These are phyloP conservation scores for Fusarium metavorans DNA, from an alignment of 2,329 filamentous ascomycete species.

Conservation along the genomic window DNA sequence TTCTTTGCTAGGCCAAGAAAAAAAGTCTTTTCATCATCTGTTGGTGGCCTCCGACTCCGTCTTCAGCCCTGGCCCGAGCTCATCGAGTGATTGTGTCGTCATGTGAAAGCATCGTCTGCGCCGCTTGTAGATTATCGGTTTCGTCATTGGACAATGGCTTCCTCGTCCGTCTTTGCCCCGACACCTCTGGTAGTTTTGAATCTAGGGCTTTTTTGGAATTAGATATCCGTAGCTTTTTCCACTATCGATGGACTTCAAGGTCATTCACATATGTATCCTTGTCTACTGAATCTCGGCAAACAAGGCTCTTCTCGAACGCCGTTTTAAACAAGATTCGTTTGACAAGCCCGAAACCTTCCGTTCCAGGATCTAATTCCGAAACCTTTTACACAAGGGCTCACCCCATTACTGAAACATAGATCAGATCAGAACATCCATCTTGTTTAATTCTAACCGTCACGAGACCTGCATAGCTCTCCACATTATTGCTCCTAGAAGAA, in stretches of 20 bases:
- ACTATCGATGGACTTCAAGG: not conserved
- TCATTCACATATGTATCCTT: not conserved
- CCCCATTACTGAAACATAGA: not conserved
- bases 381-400: not conserved
- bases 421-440: slow-evolving; percentile 5
- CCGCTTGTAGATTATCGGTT: slow-evolving; percentile 6
- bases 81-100: slow-evolving; percentile 27
- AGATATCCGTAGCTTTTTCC: not conserved
- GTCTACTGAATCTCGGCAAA: not conserved
- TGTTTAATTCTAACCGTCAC: not conserved
- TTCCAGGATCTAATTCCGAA: not conserved
- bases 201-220: slow-evolving; percentile 1
- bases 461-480: not conserved
- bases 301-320: not conserved
- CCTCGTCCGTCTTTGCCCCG: slow-evolving; percentile 3
- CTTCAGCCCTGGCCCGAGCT: slow-evolving; percentile 9
- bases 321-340: not conserved
- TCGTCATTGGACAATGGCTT: slow-evolving; percentile 24
- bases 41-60: not conserved
- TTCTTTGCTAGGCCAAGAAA: not conserved
- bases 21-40: not conserved
- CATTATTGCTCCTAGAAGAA: not conserved
- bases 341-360: not conserved
- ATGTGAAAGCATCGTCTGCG: slow-evolving; percentile 33
- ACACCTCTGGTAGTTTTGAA: not conserved